Evolutionary conservation across 176 grass and related monocot genomes (phyloP).

Genomic region (Echinochloa phyllopogon): DNA sequence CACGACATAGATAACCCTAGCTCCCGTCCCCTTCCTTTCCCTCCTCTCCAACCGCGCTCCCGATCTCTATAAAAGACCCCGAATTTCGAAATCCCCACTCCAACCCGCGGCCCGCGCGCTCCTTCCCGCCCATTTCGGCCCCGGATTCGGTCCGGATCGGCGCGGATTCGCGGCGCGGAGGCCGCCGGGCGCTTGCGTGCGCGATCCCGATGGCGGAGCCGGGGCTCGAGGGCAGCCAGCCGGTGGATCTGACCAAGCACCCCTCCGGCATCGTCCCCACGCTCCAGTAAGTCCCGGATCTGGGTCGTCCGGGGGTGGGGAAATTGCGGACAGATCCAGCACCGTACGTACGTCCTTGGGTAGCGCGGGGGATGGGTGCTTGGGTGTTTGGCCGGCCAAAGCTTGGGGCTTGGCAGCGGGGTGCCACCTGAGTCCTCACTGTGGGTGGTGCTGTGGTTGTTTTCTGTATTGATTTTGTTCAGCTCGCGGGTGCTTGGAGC

Average conservation of each 20-base stretch:
- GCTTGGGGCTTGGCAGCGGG: background rate
- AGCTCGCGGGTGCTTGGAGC: no score
- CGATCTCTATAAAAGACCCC: constrained; percentile 81
- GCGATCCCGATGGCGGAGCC: constrained; percentile 66
- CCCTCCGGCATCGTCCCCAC: constrained; percentile 96
- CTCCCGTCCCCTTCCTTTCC: background rate
- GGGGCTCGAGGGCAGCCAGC: constrained; percentile 76
- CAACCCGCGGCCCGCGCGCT: background rate
- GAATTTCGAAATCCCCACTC: constrained; percentile 50
- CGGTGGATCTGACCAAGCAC: constrained; percentile 86
- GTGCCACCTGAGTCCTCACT: background rate
- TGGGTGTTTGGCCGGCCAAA: no score
- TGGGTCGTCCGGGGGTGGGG: background rate
- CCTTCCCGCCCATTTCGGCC: constrained; percentile 55
- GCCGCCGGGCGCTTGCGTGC: background rate
- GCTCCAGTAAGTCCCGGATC: constrained; percentile 86
- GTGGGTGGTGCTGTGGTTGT: background rate
- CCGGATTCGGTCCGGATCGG: background rate
- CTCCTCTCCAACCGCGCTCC: background rate
- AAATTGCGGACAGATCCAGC: background rate
- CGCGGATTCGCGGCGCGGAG: constrained; percentile 2
- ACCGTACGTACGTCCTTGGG: background rate
- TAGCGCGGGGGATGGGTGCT: background rate
- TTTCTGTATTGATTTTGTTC: background rate
- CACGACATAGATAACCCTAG: constrained; percentile 49